Evolutionary conservation across 768 basidiomycete genomes (phyloP).

Genomic region (Flagelloscypha sp.): DNA sequence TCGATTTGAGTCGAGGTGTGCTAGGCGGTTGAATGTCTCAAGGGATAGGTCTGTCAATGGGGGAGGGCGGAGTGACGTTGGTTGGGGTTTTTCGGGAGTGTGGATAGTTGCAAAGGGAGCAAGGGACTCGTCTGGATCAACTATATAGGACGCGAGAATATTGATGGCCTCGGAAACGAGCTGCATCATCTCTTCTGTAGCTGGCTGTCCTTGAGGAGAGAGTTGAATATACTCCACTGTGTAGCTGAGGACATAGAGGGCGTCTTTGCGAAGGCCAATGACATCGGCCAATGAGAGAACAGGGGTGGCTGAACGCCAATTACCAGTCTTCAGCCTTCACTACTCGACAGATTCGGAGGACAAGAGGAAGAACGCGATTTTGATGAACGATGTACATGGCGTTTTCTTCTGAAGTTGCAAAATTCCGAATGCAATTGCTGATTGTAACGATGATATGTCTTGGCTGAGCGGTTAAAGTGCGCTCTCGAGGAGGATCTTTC

Average conservation of each 20-base stretch:
- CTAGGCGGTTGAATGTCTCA: conserved; percentile 75
- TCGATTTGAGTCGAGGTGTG: conserved; percentile 72
- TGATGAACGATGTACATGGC: conserved; percentile 56
- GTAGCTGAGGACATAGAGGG: conserved; percentile 58
- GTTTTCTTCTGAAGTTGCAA: conserved; percentile 72
- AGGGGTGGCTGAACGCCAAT: conserved; percentile 38
- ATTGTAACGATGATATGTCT: conserved; percentile 62
- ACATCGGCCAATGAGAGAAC: conserved; percentile 65
- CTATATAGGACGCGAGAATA: conserved; percentile 71
- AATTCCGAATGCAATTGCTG: conserved; percentile 79
- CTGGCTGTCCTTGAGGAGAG: conserved; percentile 29
- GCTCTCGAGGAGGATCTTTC: conserved; percentile 52
- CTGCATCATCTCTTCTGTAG: conserved; percentile 52
- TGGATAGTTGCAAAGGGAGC: conserved; percentile 56
- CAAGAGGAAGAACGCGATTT: conserved; percentile 50
- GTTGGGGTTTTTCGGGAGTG: conserved; percentile 37
- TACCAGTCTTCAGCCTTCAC: conserved; percentile 23
- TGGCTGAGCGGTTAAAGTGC: conserved; percentile 44
- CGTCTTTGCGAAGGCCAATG: conserved; percentile 69
- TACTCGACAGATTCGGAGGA: conserved; percentile 65
- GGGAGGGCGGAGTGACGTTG: conserved; percentile 42
- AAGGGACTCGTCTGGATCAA: conserved; percentile 59
- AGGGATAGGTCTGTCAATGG: conserved; percentile 67
- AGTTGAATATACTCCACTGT: conserved; percentile 48
- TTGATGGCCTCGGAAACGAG: too few relatives aligned